A percentile compares a stretch with the other conserved stretches of the same genome.
phyloP scores from a whole-genome alignment of 176 grass and related monocot species.

The Carex littledalei region DNA sequence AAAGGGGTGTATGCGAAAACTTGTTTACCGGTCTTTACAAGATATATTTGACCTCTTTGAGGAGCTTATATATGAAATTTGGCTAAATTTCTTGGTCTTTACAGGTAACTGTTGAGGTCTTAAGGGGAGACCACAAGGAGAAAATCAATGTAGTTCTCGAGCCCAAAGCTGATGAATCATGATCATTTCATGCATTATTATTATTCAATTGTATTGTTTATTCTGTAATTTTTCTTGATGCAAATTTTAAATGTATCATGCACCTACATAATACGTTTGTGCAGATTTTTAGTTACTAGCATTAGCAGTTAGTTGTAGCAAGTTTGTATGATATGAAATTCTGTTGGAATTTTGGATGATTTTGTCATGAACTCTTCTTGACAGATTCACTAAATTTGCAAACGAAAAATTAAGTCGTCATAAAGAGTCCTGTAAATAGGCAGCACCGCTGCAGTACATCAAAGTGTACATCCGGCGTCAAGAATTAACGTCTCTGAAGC shows the following conservation, averaged over 20 bases:
- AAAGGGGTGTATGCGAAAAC: background rate
- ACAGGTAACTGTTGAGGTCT: conserved; percentile 83
- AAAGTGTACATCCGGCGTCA: no score
- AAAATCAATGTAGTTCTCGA: conserved; percentile 89
- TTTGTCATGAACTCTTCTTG: background rate
- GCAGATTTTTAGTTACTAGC: conserved; percentile 3
- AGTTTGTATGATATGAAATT: background rate
- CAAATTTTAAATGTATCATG: conserved; percentile 9
- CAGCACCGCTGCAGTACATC: no score
- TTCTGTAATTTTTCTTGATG: conserved; percentile 4
- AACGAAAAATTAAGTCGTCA: no score
- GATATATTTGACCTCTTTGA: background rate
- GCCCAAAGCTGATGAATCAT: conserved; percentile 84
- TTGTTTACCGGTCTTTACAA: background rate
- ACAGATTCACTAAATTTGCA: no score
- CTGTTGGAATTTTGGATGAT: background rate
- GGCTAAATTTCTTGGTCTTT: background rate
- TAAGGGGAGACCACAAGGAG: conserved; percentile 92
- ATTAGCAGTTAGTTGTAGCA: conserved; percentile 18
- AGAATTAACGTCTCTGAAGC: no score
- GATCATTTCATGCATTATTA: conserved; percentile 16
- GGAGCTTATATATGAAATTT: background rate
- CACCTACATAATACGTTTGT: background rate
- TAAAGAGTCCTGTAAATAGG: no score
- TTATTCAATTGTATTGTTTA: background rate